Base-by-base conservation (phyloP, 352 stramenopile species). In the Pythium apleroticum region DNA sequence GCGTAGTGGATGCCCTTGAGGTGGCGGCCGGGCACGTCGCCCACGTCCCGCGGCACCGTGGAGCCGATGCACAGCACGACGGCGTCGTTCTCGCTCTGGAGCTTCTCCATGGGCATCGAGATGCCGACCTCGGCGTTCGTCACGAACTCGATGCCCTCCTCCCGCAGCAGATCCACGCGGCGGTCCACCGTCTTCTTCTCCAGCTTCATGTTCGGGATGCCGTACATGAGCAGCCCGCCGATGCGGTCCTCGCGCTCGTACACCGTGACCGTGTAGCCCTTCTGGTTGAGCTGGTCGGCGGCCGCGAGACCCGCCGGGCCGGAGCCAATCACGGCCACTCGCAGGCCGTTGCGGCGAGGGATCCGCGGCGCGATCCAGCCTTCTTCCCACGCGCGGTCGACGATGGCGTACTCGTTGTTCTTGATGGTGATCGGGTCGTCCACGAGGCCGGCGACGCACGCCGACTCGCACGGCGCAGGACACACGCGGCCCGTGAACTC, bases 201-300 rank as follows among this genome's bases (percentile, higher is more conserved):
- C 7, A 99, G 78, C 80, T 99, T 99, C 95, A 99, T 99, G 81
- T 99, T 99, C 22, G 97, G 97, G 71, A 99, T 99, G 46, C 97
- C 97, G 72, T 99, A 99, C 92, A 98, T 99, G 53, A 99, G 80
- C 43, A 99, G 75, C 6, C 96, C 97, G 28, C 97, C 97, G 30
- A 99, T 76, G 50, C 91, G 87, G 86, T 99, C 96, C 52, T 97
- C 92, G n/a, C 96, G 88, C 75, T 99, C 97, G 75, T 98, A 99
- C 1, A 99, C 96, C 12, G 96, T 98, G 14, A 97, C 97, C 57
- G 96, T 90, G 81, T 99, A 98, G 52, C 97, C 97, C 75, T 98
- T 98, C 72, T 99, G 96, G 84, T 99, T 99, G 27, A 99, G 80
- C 68, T 98, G 89, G 76, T 99, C 97, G 1, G 97, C 96, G 17